Base-by-base conservation (phyloP, 176 grass and related monocot species). In the Rhynchospora tenuis region DNA sequence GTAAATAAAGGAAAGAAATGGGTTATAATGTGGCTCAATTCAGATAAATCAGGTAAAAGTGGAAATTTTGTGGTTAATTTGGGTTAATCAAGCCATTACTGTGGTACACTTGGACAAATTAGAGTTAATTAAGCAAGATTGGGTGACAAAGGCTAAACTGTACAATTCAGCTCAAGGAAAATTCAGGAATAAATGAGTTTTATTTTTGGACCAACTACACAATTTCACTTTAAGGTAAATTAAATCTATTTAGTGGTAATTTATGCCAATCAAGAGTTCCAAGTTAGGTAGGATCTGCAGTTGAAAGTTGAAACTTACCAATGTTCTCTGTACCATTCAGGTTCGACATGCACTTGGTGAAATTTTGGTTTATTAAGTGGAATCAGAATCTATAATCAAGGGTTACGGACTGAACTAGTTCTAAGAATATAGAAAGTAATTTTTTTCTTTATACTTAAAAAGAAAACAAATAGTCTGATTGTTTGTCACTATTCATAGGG, bases 401-500 rank as follows among this genome's bases (percentile, higher is more conserved):
- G 59, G 8, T 61, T 20, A 20, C 2, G 11, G 24, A 54, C 15
- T 55, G 73, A 54, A 76, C 48, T 76, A 50, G 26, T 73, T 74
- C 11, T 9, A 74, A 51, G 57, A 43, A 81, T 46, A 81, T 14
- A 2, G 73, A 51, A 54, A 22, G 50, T 20, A 51, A 64, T n/a
- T 86, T 81, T 38, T 80, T 17, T 19, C 29, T 75, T 75, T 56
- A 52, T 54, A 50, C 77, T 88, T 63, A 48, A 51, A 82, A 82
- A 88, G 82, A 69, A 24, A 38, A 52, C 60, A 56, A 57, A 4
- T 52, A 71, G 3, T 80, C 59, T 38, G 73, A 74, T 45, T 64
- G 59, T 78, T 92, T 69, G 54, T 88, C 76, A 46, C 61, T 82
- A 87, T 80, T 24, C 89, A 73, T 83, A 98, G 95, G 95, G 88